A percentile compares a stretch with the other conserved stretches of the same genome.
Conservation (phyloP, 306 rosid genomes). For the Elaeagnus macrophylla region DNA sequence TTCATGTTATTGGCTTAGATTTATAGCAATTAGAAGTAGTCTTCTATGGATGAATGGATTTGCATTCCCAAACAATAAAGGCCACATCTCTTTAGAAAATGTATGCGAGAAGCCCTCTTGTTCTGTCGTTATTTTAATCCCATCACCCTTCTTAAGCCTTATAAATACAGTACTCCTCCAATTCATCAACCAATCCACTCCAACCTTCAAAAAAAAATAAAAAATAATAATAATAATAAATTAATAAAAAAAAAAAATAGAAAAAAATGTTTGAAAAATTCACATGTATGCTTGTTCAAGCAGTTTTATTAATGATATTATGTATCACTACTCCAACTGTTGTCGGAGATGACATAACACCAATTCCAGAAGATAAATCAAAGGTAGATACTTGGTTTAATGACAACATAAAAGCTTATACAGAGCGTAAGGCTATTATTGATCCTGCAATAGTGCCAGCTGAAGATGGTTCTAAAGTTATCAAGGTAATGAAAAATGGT, state of each 20-base stretch:
- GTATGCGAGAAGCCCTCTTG: too few relatives aligned
- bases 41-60: too few relatives aligned
- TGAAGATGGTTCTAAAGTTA: slow-evolving; percentile 19
- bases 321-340: slow-evolving; percentile 6
- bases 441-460: slow-evolving; percentile 38
- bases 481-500: slow-evolving; percentile 40
- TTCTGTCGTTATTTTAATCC: too few relatives aligned
- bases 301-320: slow-evolving; percentile 3
- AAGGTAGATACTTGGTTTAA: slow-evolving; percentile 34
- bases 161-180: background rate
- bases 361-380: slow-evolving; percentile 19
- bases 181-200: too few relatives aligned
- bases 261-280: background rate
- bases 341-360: slow-evolving; percentile 11
- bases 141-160: background rate
- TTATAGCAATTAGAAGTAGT: too few relatives aligned
- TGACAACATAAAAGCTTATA: slow-evolving; percentile 8
- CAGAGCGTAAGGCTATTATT: slow-evolving; percentile 5
- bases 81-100: too few relatives aligned
- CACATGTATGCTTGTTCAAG: slow-evolving; percentile 2
- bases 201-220: background rate
- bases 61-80: too few relatives aligned
- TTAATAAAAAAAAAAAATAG: background rate
- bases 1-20: too few relatives aligned
- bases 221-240: background rate